Conservation (phyloP, 805 yeast species). For the Babjeviella inositovora region DNA sequence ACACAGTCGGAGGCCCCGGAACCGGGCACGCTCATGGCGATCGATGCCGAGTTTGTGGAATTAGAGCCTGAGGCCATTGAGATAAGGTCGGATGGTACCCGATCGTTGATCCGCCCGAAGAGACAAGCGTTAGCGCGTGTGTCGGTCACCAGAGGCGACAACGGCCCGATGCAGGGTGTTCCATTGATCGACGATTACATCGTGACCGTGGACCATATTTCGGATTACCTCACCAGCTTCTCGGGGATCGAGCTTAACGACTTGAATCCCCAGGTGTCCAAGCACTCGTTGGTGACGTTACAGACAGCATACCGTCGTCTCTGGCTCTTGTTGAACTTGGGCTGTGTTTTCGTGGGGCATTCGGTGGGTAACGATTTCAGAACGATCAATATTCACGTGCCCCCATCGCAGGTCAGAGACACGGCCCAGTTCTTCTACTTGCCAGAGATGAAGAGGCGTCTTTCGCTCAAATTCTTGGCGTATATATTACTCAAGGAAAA, state of each 20-base stretch:
- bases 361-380: slow-evolving; percentile 85
- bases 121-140: slow-evolving; percentile 73
- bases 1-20: slow-evolving; percentile 56
- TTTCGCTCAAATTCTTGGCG: slow-evolving; percentile 77
- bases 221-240: slow-evolving; percentile 76
- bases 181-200: slow-evolving; percentile 93
- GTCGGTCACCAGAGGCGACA: slow-evolving; percentile 65
- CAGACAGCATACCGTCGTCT: slow-evolving; percentile 77
- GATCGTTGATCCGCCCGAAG: slow-evolving; percentile 58
- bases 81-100: slow-evolving; percentile 55
- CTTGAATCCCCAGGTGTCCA: slow-evolving; percentile 51
- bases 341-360: slow-evolving; percentile 91
- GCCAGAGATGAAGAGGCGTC: slow-evolving; percentile 56
- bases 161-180: slow-evolving; percentile 46
- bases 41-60: slow-evolving; percentile 93
- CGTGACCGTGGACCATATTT: slow-evolving; percentile 50
- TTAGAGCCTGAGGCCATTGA: slow-evolving; percentile 68
- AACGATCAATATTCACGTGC: slow-evolving; percentile 84
- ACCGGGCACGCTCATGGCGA: slow-evolving; percentile 69
- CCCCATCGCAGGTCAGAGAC: slow-evolving; percentile 73
- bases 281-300: slow-evolving; percentile 55
- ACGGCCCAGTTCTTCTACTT: slow-evolving; percentile 70
- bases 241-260: slow-evolving; percentile 95
- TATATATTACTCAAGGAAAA: slow-evolving; percentile 58
- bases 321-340: slow-evolving; percentile 81